Evolutionary conservation across 139 green algal genomes (phyloP).

Genomic region (Coelastrella sp.): DNA sequence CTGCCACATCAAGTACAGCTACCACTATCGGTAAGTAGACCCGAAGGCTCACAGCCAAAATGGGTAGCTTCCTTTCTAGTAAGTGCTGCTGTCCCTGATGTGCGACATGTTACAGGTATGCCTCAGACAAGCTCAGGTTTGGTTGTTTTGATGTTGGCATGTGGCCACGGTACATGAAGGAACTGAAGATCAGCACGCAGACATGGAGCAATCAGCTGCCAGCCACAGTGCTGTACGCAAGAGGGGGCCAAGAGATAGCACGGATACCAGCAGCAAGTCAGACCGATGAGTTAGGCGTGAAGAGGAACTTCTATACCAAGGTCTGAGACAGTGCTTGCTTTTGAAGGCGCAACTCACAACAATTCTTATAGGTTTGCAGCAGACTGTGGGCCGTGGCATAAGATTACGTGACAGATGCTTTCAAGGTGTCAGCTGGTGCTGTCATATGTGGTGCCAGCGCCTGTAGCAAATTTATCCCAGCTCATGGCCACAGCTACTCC

Average conservation of each 20-base stretch:
- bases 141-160: constrained; percentile 29
- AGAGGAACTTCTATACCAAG: constrained; percentile 6
- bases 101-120: not conserved
- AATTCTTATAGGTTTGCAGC: not conserved
- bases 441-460: too few relatives aligned
- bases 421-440: too few relatives aligned
- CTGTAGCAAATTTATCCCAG: too few relatives aligned
- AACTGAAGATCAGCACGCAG: constrained; percentile 4
- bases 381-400: not conserved
- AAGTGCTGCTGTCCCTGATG: not conserved
- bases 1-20: too few relatives aligned
- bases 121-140: not conserved
- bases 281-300: not conserved
- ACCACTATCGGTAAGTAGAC: too few relatives aligned
- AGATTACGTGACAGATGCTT: too few relatives aligned
- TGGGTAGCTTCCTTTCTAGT: not conserved
- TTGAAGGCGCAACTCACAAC: too few relatives aligned
- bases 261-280: constrained; percentile 40
- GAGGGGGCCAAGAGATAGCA: constrained; percentile 49
- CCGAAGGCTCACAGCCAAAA: not conserved
- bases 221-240: constrained; percentile 45
- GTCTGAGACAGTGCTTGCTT: not conserved
- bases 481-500: too few relatives aligned
- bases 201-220: constrained; percentile 56
- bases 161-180: not conserved